phyloP scores from a whole-genome alignment of 352 stramenopile species.

The Phytophthora sansomeana region DNA sequence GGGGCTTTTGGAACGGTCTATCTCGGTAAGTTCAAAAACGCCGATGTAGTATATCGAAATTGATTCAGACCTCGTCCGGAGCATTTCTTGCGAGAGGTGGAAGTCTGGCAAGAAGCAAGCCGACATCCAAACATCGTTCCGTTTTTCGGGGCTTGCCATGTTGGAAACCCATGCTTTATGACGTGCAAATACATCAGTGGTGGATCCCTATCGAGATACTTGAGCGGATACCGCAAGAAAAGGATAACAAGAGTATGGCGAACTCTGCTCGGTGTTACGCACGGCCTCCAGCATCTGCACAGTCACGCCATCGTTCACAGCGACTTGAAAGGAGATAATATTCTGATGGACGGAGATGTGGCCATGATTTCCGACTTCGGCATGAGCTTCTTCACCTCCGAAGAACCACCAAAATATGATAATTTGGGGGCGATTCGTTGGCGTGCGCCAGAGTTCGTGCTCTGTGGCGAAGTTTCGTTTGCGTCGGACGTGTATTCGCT shows the following conservation, averaged over 20 bases:
- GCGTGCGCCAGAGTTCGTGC: slow-evolving; percentile 12
- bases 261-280: slow-evolving; percentile 7
- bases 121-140: slow-evolving; percentile 12
- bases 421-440: slow-evolving; percentile 12
- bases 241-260: not conserved
- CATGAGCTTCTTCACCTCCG: slow-evolving; percentile 9
- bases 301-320: slow-evolving; percentile 11
- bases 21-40: not conserved
- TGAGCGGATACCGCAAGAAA: not conserved
- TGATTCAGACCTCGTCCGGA: not conserved
- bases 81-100: slow-evolving; percentile 20
- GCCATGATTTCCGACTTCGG: slow-evolving; percentile 19
- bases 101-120: slow-evolving; percentile 4
- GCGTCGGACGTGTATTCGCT: slow-evolving; percentile 14
- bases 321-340: slow-evolving; percentile 16
- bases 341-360: slow-evolving; percentile 8
- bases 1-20: slow-evolving; percentile 7
- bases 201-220: slow-evolving; percentile 4
- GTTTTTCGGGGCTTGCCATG: slow-evolving; percentile 12
- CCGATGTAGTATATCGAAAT: slow-evolving; percentile 7
- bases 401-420: not conserved
- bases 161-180: slow-evolving; percentile 12
- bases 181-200: slow-evolving; percentile 9
- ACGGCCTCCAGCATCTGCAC: slow-evolving; percentile 13
- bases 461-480: not conserved